Evolutionary conservation across 371 early-diverging fungal genomes (phyloP).

Genomic region (Apophysomyces sp.): DNA sequence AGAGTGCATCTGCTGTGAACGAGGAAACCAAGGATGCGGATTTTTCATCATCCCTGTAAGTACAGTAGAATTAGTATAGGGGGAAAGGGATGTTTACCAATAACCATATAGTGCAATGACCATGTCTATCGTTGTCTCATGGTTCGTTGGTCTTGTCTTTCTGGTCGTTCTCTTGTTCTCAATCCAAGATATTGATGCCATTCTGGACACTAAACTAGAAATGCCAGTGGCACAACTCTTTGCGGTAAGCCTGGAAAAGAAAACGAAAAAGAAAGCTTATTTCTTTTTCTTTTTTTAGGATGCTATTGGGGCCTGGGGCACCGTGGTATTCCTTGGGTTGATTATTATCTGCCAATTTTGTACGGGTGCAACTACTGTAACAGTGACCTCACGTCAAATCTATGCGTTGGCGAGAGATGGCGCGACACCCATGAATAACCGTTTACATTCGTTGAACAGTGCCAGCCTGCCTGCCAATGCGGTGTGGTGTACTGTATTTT

Average conservation of each 20-base stretch:
- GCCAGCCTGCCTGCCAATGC: slow-evolving; percentile 39
- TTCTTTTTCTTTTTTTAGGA: slow-evolving; percentile 43
- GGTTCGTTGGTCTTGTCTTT: slow-evolving; percentile 38
- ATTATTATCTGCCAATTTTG: slow-evolving; percentile 59
- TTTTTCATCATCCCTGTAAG: slow-evolving; percentile 38
- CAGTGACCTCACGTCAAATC: slow-evolving; percentile 61
- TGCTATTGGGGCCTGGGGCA: slow-evolving; percentile 44
- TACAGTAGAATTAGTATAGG: no score
- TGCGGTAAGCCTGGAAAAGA: slow-evolving; percentile 17
- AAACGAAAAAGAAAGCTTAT: not conserved
- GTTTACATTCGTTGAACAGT: slow-evolving; percentile 30
- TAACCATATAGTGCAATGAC: slow-evolving; percentile 48
- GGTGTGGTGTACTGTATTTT: slow-evolving; percentile 35
- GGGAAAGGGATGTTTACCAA: no score
- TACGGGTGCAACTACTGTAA: slow-evolving; percentile 52
- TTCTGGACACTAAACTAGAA: slow-evolving; percentile 25
- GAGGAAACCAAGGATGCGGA: slow-evolving; percentile 50
- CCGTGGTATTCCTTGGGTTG: slow-evolving; percentile 43
- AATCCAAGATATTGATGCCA: slow-evolving; percentile 38
- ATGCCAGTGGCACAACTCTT: slow-evolving; percentile 48
- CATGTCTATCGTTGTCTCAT: slow-evolving; percentile 34
- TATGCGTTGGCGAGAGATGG: slow-evolving; percentile 72
- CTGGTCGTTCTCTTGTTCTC: slow-evolving; percentile 36
- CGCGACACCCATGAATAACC: slow-evolving; percentile 38
- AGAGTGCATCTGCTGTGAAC: slow-evolving; percentile 39